These are phyloP conservation scores for Podila clonocystis DNA, from an alignment of 192 early-diverging fungal genomes.

Conservation along the genomic window DNA sequence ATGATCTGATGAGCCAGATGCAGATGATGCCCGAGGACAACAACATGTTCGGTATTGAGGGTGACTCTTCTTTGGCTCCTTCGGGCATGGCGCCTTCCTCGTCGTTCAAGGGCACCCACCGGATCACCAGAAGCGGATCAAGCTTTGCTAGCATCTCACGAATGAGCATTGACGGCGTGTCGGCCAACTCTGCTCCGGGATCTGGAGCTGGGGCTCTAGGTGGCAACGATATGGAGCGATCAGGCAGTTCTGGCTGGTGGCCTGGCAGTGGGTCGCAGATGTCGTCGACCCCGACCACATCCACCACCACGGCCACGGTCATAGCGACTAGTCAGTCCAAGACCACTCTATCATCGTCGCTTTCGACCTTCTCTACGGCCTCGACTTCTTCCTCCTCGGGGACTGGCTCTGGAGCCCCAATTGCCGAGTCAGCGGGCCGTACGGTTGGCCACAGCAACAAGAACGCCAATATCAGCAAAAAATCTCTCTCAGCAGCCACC, in stretches of 20 bases:
- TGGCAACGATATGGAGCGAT: neutral
- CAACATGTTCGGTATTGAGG: neutral
- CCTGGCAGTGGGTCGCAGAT: neutral
- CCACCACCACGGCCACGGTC: neutral
- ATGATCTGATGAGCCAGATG: conserved; percentile 1
- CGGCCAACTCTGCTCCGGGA: neutral
- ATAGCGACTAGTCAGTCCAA: neutral
- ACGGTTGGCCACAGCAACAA: neutral
- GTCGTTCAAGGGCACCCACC: conserved; percentile 1
- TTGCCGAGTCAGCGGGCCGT: neutral
- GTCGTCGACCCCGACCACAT: neutral
- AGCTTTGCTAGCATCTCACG: neutral
- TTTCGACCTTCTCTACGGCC: neutral
- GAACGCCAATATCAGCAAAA: neutral
- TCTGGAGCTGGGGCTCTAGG: neutral
- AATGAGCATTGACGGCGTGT: neutral
- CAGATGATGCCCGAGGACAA: conserved; percentile 2
- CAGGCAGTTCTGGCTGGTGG: neutral
- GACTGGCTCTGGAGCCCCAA: neutral
- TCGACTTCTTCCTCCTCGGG: neutral
- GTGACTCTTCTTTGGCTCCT: neutral
- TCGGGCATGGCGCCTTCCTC: neutral
- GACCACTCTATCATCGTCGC: neutral
- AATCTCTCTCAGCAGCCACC: neutral
- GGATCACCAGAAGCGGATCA: neutral